Conservation (phyloP, 2,329 filamentous ascomycete genomes). For the Aureobasidium musti region DNA sequence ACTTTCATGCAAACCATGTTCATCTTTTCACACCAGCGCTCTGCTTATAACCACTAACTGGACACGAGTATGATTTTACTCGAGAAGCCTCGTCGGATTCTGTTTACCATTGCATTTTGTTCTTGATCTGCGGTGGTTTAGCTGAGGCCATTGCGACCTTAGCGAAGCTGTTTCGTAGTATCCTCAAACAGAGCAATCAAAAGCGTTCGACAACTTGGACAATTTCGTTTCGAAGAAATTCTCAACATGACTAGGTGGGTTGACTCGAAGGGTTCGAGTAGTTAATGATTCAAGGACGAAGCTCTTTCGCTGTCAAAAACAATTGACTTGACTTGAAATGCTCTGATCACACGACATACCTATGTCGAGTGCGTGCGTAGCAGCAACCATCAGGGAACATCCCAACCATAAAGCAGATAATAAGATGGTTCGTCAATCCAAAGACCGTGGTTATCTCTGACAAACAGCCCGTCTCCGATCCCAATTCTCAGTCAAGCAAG, state of each 20-base stretch:
- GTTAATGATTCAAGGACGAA: too few relatives aligned
- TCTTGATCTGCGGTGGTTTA: background rate
- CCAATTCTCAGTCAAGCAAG: background rate
- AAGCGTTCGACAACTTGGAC: too few relatives aligned
- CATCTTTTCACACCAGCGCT: too few relatives aligned
- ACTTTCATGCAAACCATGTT: background rate
- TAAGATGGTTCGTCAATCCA: background rate
- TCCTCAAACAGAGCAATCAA: too few relatives aligned
- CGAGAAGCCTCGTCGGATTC: background rate
- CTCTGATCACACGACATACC: background rate
- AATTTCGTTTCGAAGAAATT: too few relatives aligned
- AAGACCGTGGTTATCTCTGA: background rate
- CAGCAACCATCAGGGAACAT: background rate
- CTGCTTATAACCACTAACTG: background rate
- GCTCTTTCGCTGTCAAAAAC: too few relatives aligned
- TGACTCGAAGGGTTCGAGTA: too few relatives aligned
- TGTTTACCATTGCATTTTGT: too few relatives aligned
- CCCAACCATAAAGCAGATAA: background rate
- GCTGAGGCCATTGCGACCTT: too few relatives aligned
- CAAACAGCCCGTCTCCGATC: slow-evolving; percentile 3
- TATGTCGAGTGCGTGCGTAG: background rate
- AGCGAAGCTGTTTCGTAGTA: too few relatives aligned
- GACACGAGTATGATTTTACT: background rate
- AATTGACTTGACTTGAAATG: background rate
- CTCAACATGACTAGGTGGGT: too few relatives aligned